Conservation (phyloP, 306 rosid species). For the Cicer cuneatum region DNA sequence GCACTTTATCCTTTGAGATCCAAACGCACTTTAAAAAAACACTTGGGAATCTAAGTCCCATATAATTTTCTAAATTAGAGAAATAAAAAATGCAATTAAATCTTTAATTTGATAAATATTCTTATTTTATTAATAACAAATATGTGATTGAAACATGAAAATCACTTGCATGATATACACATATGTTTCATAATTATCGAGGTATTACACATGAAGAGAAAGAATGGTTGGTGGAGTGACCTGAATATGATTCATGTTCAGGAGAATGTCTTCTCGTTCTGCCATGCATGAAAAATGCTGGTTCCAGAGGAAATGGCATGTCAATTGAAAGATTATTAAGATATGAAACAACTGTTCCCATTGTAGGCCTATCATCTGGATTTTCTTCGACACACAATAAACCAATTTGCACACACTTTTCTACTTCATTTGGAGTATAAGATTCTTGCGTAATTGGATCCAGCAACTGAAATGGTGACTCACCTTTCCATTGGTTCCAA, state of each 20-base stretch:
- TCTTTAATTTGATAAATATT: not conserved
- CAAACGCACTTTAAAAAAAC: not conserved
- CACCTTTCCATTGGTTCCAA: slow-evolving; percentile 62
- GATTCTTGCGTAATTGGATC: slow-evolving; percentile 53
- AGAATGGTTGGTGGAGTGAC: slow-evolving; percentile 45
- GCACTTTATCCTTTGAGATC: too few relatives aligned
- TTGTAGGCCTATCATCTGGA: slow-evolving; percentile 67
- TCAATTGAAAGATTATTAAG: slow-evolving; percentile 48
- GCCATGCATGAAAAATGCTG: slow-evolving; percentile 60
- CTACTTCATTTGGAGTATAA: slow-evolving; percentile 45
- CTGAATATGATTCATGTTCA: slow-evolving; percentile 41
- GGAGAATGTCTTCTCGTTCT: slow-evolving; percentile 41
- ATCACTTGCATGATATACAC: too few relatives aligned
- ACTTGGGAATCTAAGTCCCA: not conserved
- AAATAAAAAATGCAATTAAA: not conserved
- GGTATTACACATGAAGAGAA: slow-evolving; percentile 40
- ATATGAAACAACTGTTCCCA: slow-evolving; percentile 54
- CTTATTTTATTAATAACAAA: not conserved
- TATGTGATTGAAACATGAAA: not conserved
- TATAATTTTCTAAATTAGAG: not conserved
- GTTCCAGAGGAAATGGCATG: slow-evolving; percentile 62
- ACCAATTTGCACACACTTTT: slow-evolving; percentile 61
- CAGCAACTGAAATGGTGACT: slow-evolving; percentile 42
- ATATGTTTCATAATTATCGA: slow-evolving; percentile 31
- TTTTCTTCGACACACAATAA: slow-evolving; percentile 73